Conservation (phyloP, 129 eudicot genomes). For the Chrysanthemum seticuspe region DNA sequence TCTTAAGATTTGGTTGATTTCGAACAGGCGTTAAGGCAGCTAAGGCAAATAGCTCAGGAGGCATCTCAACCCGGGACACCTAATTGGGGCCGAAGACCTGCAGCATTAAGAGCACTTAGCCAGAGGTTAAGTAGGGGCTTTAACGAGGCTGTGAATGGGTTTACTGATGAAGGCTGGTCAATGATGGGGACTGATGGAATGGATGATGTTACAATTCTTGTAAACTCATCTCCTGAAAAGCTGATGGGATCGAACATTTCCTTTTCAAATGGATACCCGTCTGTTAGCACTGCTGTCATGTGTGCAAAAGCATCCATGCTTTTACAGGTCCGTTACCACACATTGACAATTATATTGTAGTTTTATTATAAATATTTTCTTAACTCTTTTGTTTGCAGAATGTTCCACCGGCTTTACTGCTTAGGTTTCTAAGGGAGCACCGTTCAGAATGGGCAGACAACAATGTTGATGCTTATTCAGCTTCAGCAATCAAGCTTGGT, state of each 20-base stretch:
- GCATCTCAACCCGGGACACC: constrained; percentile 70
- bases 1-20: background rate
- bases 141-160: constrained; percentile 92
- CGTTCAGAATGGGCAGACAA: constrained; percentile 98
- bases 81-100: constrained; percentile 91
- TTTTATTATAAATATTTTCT: background rate
- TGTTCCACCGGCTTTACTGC: constrained; percentile 95
- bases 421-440: constrained; percentile 77
- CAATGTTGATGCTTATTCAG: constrained; percentile 70
- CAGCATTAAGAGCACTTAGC: constrained; percentile 83
- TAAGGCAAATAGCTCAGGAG: constrained; percentile 85
- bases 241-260: constrained; percentile 71
- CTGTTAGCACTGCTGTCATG: constrained; percentile 63
- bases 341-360: background rate
- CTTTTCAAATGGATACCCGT: constrained; percentile 68
- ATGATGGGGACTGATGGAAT: constrained; percentile 69
- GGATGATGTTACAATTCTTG: constrained; percentile 82
- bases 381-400: constrained; percentile 42
- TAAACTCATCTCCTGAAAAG: constrained; percentile 87
- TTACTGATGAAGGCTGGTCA: constrained; percentile 90
- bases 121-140: constrained; percentile 93
- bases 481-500: constrained; percentile 74
- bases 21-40: constrained; percentile 81
- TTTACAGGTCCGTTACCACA: constrained; percentile 59
- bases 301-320: constrained; percentile 98